phyloP scores from a whole-genome alignment of 164 flowering plant genomes.

The Echeveria elegans region DNA sequence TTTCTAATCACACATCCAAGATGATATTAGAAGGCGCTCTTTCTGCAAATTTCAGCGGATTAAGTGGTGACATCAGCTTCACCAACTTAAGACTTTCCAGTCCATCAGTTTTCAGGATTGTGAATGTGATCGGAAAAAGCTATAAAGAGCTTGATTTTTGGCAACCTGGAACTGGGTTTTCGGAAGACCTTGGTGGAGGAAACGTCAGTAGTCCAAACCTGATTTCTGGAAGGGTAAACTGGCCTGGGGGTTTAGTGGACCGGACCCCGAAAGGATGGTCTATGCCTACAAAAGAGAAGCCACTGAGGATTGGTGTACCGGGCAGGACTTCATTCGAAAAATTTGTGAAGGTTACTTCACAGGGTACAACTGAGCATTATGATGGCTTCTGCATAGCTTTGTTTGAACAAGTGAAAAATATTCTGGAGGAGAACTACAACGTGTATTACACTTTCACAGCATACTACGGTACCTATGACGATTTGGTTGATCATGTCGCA shows the following conservation, averaged over 20 bases:
- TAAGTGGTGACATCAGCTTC: slow-evolving; percentile 25
- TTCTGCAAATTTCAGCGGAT: slow-evolving; percentile 19
- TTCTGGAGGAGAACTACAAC: slow-evolving; percentile 21
- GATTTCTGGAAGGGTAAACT: slow-evolving; percentile 17
- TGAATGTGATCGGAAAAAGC: slow-evolving; percentile 24
- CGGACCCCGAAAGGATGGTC: slow-evolving; percentile 40
- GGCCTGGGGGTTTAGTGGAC: slow-evolving; percentile 24
- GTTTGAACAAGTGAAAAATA: slow-evolving; percentile 21
- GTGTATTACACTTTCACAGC: slow-evolving; percentile 21
- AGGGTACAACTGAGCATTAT: neutral
- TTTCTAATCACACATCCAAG: slow-evolving; percentile 3
- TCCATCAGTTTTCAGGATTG: slow-evolving; percentile 11
- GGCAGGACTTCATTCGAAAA: slow-evolving; percentile 22
- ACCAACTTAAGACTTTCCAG: slow-evolving; percentile 5
- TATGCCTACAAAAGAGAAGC: slow-evolving; percentile 26
- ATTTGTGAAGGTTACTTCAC: slow-evolving; percentile 28
- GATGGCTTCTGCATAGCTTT: slow-evolving; percentile 48
- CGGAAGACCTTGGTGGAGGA: neutral
- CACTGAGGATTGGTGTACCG: slow-evolving; percentile 43
- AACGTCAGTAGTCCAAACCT: neutral
- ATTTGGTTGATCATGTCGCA: slow-evolving; percentile 21
- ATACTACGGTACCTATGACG: slow-evolving; percentile 23
- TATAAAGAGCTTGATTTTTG: slow-evolving; percentile 23
- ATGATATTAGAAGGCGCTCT: slow-evolving; percentile 12
- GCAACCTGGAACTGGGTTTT: slow-evolving; percentile 15